Evolutionary conservation across 176 grass and related monocot genomes (phyloP).

Genomic region (Puccinellia tenuiflora): DNA sequence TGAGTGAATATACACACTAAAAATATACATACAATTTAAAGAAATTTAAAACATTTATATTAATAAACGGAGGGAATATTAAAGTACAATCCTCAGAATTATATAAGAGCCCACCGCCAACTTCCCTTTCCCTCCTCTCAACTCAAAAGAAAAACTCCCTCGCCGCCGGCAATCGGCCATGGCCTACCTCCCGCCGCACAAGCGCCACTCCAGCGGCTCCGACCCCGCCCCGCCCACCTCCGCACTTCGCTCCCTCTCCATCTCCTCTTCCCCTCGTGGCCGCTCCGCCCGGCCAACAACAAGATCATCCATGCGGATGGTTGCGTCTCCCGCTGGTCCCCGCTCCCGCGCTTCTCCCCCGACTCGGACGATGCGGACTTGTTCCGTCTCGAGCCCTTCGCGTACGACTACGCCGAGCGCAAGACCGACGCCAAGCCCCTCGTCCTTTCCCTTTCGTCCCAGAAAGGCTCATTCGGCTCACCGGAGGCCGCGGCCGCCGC

Average conservation of each 20-base stretch:
- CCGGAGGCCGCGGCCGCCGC: neutral
- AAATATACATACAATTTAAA: too few relatives aligned
- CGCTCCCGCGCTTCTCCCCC: neutral
- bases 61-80: too few relatives aligned
- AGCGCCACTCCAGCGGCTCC: constrained; percentile 17
- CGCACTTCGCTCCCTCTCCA: constrained; percentile 12
- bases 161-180: neutral
- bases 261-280: constrained; percentile 21
- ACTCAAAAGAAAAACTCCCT: too few relatives aligned
- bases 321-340: constrained; percentile 33
- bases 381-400: constrained; percentile 28
- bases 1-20: too few relatives aligned
- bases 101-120: too few relatives aligned
- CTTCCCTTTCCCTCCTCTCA: too few relatives aligned
- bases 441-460: neutral
- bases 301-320: constrained; percentile 29
- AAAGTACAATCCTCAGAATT: too few relatives aligned
- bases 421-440: constrained; percentile 35
- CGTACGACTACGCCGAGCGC: constrained; percentile 23
- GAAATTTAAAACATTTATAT: too few relatives aligned
- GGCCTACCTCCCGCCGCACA: constrained; percentile 43
- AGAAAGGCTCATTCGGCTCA: neutral
- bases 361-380: neutral
- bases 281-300: neutral
- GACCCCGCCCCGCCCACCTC: constrained; percentile 17